A percentile compares a stretch with the other conserved stretches of the same genome.
Conservation (phyloP, 1,284 basidiomycete genomes). For the Laetiporus sulphureus region DNA sequence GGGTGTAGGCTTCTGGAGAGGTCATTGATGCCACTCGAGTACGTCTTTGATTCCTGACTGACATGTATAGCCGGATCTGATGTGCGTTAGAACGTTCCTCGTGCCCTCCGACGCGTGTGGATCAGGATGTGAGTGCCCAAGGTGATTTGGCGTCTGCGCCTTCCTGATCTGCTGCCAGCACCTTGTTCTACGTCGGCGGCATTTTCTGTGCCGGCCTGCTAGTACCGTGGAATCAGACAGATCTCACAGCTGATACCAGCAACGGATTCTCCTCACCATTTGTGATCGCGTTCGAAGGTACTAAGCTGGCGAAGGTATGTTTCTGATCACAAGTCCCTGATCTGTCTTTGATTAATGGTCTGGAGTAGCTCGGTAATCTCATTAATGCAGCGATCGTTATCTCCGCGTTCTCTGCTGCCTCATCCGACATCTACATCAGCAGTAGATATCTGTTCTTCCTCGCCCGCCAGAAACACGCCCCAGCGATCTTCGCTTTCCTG, state of each 20-base stretch:
- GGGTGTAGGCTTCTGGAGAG: constrained; percentile 29
- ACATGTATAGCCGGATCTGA: background rate
- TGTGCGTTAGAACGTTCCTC: constrained; percentile 28
- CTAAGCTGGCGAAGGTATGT: constrained; percentile 32
- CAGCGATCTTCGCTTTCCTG: constrained; percentile 27
- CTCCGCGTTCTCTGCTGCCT: constrained; percentile 48
- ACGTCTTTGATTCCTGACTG: background rate
- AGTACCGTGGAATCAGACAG: constrained; percentile 35
- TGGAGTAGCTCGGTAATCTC: constrained; percentile 38
- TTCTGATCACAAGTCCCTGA: background rate
- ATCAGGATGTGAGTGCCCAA: constrained; percentile 37
- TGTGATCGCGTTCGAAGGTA: constrained; percentile 37
- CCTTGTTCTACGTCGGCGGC: constrained; percentile 23
- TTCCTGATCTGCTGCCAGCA: constrained; percentile 9
- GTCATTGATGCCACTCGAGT: constrained; percentile 27
- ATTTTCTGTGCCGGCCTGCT: constrained; percentile 44
- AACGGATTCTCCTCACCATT: constrained; percentile 40
- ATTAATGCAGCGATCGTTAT: constrained; percentile 36
- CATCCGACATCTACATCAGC: constrained; percentile 45
- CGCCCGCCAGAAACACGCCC: constrained; percentile 35
- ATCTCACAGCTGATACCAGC: constrained; percentile 27
- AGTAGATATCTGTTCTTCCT: constrained; percentile 45
- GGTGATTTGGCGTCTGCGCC: background rate
- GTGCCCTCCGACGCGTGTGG: constrained; percentile 44
- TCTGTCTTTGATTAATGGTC: background rate